Percentiles rank a stretch among this genome's conserved stretches.
phyloP scores from a whole-genome alignment of 345 rosid genomes.

The Carallia pectinifolia region DNA sequence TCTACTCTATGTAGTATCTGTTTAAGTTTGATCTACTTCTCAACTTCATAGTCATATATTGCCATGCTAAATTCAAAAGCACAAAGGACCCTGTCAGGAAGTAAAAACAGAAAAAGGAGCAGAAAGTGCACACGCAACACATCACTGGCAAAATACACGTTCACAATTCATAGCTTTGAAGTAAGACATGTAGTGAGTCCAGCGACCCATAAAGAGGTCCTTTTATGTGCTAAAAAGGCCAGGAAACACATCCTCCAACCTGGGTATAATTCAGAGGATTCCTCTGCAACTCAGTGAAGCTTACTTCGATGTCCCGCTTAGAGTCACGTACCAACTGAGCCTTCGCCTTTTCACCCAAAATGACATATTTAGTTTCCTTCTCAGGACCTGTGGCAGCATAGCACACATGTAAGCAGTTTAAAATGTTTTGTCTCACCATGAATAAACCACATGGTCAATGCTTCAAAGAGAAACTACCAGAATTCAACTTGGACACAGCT shows the following conservation, averaged over 20 bases:
- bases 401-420: slow-evolving; percentile 11
- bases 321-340: slow-evolving; percentile 85
- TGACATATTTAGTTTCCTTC: slow-evolving; percentile 71
- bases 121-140: too few relatives aligned
- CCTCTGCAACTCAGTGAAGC: slow-evolving; percentile 75
- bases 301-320: slow-evolving; percentile 58
- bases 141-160: too few relatives aligned
- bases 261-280: slow-evolving; percentile 92
- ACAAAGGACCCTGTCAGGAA: neutral
- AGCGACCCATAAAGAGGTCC: neutral
- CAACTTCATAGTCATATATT: neutral
- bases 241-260: slow-evolving; percentile 38
- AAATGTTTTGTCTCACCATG: neutral
- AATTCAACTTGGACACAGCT: slow-evolving; percentile 56
- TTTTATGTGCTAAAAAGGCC: neutral
- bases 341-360: slow-evolving; percentile 91
- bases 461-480: slow-evolving; percentile 49
- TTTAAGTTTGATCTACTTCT: neutral
- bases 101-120: neutral
- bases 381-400: slow-evolving; percentile 64
- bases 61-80: neutral
- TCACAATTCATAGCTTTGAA: too few relatives aligned
- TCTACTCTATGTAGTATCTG: neutral
- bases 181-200: neutral
- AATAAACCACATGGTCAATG: neutral